phyloP scores from a whole-genome alignment of 139 green algal genomes.

The Spirogloea muscicola region DNA sequence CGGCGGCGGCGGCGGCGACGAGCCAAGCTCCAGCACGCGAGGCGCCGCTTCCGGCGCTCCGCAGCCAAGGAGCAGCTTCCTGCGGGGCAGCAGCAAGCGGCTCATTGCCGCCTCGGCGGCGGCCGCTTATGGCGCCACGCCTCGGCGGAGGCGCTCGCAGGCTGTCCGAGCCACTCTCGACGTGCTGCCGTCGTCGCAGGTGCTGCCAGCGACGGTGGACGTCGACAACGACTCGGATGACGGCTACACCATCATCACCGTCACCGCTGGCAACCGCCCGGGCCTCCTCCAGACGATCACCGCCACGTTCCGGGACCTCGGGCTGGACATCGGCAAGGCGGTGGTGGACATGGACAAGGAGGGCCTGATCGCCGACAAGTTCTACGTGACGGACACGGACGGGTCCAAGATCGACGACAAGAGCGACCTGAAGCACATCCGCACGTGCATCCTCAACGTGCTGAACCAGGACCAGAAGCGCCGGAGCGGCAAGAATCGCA shows the following conservation, averaged over 20 bases:
- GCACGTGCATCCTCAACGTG: slow-evolving; percentile 53
- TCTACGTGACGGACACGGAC: slow-evolving; percentile 66
- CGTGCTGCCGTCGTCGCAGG: no score
- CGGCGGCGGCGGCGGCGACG: no score
- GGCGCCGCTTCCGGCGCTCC: no score
- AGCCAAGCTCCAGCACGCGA: no score
- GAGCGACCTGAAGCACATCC: slow-evolving; percentile 55
- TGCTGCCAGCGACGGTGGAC: slow-evolving; percentile 25
- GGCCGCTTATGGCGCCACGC: no score
- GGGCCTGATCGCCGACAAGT: slow-evolving; percentile 65
- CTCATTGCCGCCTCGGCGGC: no score
- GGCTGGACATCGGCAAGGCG: slow-evolving; percentile 67
- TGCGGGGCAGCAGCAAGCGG: no score
- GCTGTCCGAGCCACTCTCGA: no score
- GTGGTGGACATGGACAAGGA: slow-evolving; percentile 43
- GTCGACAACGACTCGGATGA: slow-evolving; percentile 59
- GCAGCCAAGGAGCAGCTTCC: no score
- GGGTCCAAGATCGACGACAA: slow-evolving; percentile 63
- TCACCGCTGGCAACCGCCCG: slow-evolving; percentile 59
- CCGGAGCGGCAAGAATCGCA: not conserved
- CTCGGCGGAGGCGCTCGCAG: no score
- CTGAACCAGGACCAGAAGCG: slow-evolving; percentile 6
- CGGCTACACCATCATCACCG: slow-evolving; percentile 60
- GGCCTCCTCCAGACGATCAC: slow-evolving; percentile 72
- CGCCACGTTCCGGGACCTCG: slow-evolving; percentile 70